Conservation (phyloP, 108 stramenopile species). For the Skeletonema costatum region DNA sequence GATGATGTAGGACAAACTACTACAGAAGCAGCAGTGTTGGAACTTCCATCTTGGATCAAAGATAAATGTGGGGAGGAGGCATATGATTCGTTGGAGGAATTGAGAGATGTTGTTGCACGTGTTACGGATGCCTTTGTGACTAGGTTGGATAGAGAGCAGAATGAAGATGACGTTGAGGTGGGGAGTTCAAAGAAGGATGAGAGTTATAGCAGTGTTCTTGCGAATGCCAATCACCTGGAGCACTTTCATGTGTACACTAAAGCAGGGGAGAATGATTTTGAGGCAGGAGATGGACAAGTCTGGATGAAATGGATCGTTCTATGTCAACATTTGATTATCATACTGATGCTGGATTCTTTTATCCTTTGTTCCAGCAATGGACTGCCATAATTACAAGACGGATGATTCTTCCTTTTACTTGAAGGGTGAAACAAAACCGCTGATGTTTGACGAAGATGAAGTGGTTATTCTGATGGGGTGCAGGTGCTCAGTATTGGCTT, state of each 20-base stretch:
- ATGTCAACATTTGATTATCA: constrained; percentile 58
- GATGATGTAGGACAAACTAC: background rate
- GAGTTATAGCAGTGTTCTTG: constrained; percentile 43
- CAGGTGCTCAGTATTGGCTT: constrained; percentile 76
- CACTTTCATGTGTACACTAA: constrained; percentile 70
- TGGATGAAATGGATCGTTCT: background rate
- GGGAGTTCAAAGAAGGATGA: constrained; percentile 12
- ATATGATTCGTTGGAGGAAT: constrained; percentile 57
- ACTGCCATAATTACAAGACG: constrained; percentile 42
- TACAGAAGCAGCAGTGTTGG: constrained; percentile 3
- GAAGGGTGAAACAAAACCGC: constrained; percentile 12
- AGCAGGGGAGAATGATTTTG: background rate
- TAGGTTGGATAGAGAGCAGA: constrained; percentile 46
- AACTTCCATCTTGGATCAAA: constrained; percentile 38
- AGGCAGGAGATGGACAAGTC: background rate
- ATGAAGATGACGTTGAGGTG: background rate
- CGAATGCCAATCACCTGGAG: constrained; percentile 57
- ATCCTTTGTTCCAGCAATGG: constrained; percentile 69
- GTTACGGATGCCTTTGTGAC: constrained; percentile 59
- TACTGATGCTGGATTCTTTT: constrained; percentile 84
- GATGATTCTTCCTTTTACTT: constrained; percentile 53
- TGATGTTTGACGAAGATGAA: constrained; percentile 38
- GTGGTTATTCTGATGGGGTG: constrained; percentile 73
- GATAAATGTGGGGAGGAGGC: constrained; percentile 50
- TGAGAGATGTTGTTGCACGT: constrained; percentile 63